A percentile compares a stretch with the other conserved stretches of the same genome.
phyloP scores from a whole-genome alignment of 371 early-diverging fungal species.

The Mortierella sp. region DNA sequence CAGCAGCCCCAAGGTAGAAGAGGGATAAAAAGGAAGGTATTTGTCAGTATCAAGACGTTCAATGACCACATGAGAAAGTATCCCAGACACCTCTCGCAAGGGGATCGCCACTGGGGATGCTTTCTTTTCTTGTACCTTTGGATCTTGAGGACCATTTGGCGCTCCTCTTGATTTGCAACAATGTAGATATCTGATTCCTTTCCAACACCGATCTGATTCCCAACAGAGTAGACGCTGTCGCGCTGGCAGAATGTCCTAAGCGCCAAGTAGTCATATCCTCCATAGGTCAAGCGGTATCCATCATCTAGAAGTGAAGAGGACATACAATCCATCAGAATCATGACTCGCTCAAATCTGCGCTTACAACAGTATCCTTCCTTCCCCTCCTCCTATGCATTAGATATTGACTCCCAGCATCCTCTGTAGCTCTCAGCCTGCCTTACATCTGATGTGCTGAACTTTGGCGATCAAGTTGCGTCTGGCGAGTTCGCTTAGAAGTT shows the following conservation, averaged over 20 bases:
- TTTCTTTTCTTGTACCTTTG: constrained; percentile 88
- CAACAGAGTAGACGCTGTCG: constrained; percentile 92
- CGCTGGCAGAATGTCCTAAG: constrained; percentile 92
- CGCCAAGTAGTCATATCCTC: constrained; percentile 99
- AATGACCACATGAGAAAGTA: no score
- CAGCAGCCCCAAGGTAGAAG: no score
- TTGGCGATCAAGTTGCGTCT: constrained; percentile 89
- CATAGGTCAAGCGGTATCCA: constrained; percentile 98
- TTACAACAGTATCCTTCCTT: no score
- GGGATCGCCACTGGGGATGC: no score
- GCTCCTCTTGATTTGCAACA: constrained; percentile 92
- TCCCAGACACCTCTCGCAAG: no score
- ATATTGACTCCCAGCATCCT: no score
- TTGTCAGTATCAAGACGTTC: no score
- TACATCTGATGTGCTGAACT: constrained; percentile 89
- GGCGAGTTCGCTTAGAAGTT: constrained; percentile 85
- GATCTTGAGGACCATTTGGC: constrained; percentile 90
- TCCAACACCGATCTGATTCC: constrained; percentile 99
- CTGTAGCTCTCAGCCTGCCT: not conserved
- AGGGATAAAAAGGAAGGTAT: not conserved
- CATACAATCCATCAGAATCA: not conserved
- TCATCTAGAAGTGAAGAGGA: constrained; percentile 68
- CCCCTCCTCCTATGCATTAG: not conserved
- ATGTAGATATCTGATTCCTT: constrained; percentile 99
- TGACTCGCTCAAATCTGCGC: no score